These are phyloP conservation scores for Avicennia marina DNA, from an alignment of 257 asterid species.

Conservation along the genomic window DNA sequence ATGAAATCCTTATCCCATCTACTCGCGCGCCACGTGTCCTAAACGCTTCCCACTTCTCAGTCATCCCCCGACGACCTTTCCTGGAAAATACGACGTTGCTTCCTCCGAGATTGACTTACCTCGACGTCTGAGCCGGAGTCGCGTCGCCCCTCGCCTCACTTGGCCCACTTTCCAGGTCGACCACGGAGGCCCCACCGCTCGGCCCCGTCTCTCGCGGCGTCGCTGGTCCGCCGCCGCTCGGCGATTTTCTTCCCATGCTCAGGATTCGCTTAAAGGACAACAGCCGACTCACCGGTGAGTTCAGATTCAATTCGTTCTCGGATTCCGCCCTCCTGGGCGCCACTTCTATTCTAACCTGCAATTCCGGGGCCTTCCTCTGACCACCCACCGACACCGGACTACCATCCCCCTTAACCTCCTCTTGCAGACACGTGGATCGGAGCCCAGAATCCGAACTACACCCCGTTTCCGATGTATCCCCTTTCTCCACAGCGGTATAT, in stretches of 20 bases:
- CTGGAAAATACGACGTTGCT: slow-evolving; percentile 24
- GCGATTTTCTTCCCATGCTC: slow-evolving; percentile 37
- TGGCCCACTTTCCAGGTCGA: slow-evolving; percentile 34
- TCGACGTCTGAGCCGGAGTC: too few species aligned
- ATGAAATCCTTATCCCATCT: too few species aligned
- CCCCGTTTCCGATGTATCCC: slow-evolving; percentile 14
- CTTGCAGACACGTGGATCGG: slow-evolving; percentile 8
- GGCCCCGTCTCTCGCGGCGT: slow-evolving; percentile 9
- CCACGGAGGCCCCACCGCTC: slow-evolving; percentile 22
- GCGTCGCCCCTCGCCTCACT: slow-evolving; percentile 12
- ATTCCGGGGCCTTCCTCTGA: slow-evolving; percentile 24
- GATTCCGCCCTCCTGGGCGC: slow-evolving; percentile 9
- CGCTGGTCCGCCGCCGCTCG: slow-evolving; percentile 2
- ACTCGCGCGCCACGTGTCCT: background rate
- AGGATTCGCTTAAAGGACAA: slow-evolving; percentile 40
- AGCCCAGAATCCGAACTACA: slow-evolving; percentile 1
- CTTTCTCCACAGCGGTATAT: slow-evolving; percentile 9
- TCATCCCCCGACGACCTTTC: background rate
- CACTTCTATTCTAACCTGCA: slow-evolving; percentile 35
- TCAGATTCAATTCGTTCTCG: slow-evolving; percentile 24
- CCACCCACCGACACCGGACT: slow-evolving; percentile 18
- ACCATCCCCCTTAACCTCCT: background rate
- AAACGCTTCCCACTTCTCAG: background rate
- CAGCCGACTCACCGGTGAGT: slow-evolving; percentile 38
- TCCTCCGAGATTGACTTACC: background rate